These are phyloP conservation scores for Salix viminalis DNA, from an alignment of 345 rosid species.

Conservation along the genomic window DNA sequence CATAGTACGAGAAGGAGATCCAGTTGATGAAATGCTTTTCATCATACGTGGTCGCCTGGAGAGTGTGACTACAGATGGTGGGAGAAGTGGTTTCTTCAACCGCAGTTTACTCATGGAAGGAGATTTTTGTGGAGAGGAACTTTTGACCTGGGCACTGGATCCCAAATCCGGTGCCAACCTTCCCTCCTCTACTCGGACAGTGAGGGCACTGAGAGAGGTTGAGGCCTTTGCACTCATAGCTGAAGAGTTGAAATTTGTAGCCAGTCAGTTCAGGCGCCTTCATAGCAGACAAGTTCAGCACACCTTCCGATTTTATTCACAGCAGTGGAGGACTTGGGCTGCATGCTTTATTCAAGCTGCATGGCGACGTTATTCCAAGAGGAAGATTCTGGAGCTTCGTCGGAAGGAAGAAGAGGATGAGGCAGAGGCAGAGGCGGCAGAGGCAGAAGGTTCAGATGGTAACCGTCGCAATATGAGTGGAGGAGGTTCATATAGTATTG, in stretches of 20 bases:
- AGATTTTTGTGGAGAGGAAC: constrained; percentile 95
- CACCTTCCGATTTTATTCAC: constrained; percentile 92
- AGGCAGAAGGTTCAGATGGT: constrained; percentile 39
- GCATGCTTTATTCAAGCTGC: constrained; percentile 97
- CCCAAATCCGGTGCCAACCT: constrained; percentile 84
- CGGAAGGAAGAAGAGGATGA: constrained; percentile 65
- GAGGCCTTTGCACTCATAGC: constrained; percentile 89
- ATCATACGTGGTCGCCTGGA: constrained; percentile 94
- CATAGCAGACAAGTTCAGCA: constrained; percentile 97
- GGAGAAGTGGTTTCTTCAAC: constrained; percentile 94
- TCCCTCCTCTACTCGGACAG: constrained; percentile 96
- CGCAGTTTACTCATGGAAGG: constrained; percentile 76
- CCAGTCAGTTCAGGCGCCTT: constrained; percentile 85
- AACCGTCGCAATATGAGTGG: constrained; percentile 35
- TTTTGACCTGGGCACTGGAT: constrained; percentile 95
- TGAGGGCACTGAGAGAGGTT: constrained; percentile 74
- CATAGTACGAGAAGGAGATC: constrained; percentile 92
- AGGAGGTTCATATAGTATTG: constrained; percentile 63
- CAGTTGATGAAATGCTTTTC: constrained; percentile 95
- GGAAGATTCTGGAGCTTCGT: constrained; percentile 69
- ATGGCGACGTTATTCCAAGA: constrained; percentile 80
- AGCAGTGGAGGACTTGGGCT: constrained; percentile 99
- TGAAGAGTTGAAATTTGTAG: constrained; percentile 89
- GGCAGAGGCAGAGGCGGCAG: constrained; percentile 35
- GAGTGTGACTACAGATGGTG: constrained; percentile 93